A percentile compares a stretch with the other conserved stretches of the same genome.
phyloP scores from a whole-genome alignment of 2,329 filamentous ascomycete species.

The Colletotrichum tabaci region DNA sequence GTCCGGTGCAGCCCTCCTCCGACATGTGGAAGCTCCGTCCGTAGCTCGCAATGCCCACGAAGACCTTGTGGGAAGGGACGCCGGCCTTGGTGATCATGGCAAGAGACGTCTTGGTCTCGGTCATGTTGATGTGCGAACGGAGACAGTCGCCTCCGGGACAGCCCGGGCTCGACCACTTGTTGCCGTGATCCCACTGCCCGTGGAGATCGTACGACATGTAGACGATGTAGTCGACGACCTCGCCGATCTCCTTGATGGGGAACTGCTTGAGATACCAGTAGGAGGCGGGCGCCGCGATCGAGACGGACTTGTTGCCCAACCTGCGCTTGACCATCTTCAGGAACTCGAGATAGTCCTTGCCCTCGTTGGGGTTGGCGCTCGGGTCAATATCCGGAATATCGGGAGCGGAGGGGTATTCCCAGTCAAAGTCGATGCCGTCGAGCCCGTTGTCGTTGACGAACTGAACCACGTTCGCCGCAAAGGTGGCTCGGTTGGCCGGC shows the following conservation, averaged over 20 bases:
- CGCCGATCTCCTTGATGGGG: slow-evolving; percentile 47
- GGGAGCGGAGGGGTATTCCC: slow-evolving; percentile 58
- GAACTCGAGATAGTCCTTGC: slow-evolving; percentile 48
- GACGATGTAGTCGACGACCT: slow-evolving; percentile 8
- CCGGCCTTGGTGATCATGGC: slow-evolving; percentile 59
- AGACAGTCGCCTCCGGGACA: background rate
- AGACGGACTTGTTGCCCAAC: slow-evolving; percentile 50
- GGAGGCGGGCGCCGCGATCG: slow-evolving; percentile 55
- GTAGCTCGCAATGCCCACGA: slow-evolving; percentile 59
- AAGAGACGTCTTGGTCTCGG: slow-evolving; percentile 55
- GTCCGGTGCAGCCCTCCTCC: slow-evolving; percentile 33
- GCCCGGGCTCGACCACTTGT: slow-evolving; percentile 45
- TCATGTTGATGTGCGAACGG: slow-evolving; percentile 57
- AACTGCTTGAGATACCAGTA: slow-evolving; percentile 58
- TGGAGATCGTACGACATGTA: slow-evolving; percentile 58
- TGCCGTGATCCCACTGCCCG: slow-evolving; percentile 53
- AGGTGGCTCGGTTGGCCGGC: slow-evolving; percentile 54
- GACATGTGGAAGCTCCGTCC: slow-evolving; percentile 46
- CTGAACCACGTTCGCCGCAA: slow-evolving; percentile 54
- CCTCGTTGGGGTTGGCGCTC: slow-evolving; percentile 44
- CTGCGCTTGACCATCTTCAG: slow-evolving; percentile 29
- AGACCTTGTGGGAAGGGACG: slow-evolving; percentile 56
- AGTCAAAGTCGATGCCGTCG: slow-evolving; percentile 58
- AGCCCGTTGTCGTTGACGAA: slow-evolving; percentile 58
- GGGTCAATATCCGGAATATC: slow-evolving; percentile 15